Evolutionary conservation across 306 rosid genomes (phyloP).

Genomic region (Cicer cuneatum): DNA sequence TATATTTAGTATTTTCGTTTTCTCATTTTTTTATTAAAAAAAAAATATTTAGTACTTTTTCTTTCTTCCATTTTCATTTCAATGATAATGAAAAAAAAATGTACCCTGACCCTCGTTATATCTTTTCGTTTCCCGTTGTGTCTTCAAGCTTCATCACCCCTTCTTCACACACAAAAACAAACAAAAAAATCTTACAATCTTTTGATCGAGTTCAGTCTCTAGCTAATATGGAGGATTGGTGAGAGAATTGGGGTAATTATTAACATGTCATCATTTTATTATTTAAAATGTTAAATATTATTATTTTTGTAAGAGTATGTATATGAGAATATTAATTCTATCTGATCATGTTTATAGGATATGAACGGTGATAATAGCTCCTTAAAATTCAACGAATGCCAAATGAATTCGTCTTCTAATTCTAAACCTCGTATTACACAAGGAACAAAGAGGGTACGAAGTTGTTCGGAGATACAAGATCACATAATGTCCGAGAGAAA

Average conservation of each 20-base stretch:
- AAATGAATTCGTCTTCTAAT: not conserved
- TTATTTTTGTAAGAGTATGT: not conserved
- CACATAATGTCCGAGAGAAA: constrained; percentile 38
- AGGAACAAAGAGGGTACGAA: constrained; percentile 23
- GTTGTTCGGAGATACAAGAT: constrained; percentile 3
- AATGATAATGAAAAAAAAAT: too few species aligned
- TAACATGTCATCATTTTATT: not conserved
- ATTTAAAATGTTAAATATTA: not conserved
- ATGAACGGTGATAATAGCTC: not conserved
- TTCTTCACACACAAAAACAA: too few species aligned
- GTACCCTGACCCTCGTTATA: too few species aligned
- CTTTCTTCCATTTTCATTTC: too few species aligned
- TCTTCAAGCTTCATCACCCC: too few species aligned
- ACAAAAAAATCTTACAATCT: too few species aligned
- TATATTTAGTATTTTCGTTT: too few species aligned
- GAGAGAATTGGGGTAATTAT: constrained; percentile 28
- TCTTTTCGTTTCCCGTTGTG: too few species aligned
- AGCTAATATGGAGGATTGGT: constrained; percentile 13
- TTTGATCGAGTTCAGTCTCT: not conserved
- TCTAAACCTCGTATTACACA: too few species aligned
- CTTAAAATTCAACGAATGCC: not conserved
- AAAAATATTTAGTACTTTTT: too few species aligned
- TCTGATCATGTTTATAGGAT: not conserved
- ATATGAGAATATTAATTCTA: not conserved
- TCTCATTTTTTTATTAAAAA: too few species aligned